These are phyloP conservation scores for Triangularia setosa DNA, from an alignment of 2,329 filamentous ascomycete genomes.

Conservation along the genomic window DNA sequence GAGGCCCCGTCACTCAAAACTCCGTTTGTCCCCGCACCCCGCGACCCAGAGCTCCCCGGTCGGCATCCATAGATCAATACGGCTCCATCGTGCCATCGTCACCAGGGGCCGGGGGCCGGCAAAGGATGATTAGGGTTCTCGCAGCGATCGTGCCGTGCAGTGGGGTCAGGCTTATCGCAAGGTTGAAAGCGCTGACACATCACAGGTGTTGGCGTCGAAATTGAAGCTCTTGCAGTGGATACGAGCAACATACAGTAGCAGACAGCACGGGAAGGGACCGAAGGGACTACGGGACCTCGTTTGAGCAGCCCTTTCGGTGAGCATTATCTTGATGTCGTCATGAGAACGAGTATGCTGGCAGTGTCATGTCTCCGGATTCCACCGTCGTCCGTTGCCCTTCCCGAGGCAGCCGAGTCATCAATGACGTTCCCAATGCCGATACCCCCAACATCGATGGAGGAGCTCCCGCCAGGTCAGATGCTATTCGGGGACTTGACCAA, in stretches of 20 bases:
- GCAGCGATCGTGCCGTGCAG: neutral
- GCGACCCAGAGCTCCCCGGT: conserved; percentile 3
- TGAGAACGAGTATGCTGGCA: neutral
- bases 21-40: conserved; percentile 5
- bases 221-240: conserved; percentile 7
- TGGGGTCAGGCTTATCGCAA: neutral
- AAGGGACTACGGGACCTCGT: neutral
- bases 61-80: conserved; percentile 1
- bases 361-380: neutral
- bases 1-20: conserved; percentile 22
- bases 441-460: neutral
- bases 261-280: neutral
- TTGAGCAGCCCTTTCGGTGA: conserved; percentile 6
- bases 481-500: neutral
- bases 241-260: neutral
- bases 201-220: neutral
- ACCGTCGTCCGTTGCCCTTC: neutral
- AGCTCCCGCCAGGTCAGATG: too few relatives aligned
- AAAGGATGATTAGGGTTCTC: conserved; percentile 18
- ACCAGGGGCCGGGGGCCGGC: neutral
- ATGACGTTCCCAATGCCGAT: neutral
- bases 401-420: neutral
- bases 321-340: conserved; percentile 8
- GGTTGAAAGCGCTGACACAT: neutral
- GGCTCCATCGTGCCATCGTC: conserved; percentile 11